phyloP scores from a whole-genome alignment of 768 basidiomycete genomes.

The Guyanaporus albipodus region DNA sequence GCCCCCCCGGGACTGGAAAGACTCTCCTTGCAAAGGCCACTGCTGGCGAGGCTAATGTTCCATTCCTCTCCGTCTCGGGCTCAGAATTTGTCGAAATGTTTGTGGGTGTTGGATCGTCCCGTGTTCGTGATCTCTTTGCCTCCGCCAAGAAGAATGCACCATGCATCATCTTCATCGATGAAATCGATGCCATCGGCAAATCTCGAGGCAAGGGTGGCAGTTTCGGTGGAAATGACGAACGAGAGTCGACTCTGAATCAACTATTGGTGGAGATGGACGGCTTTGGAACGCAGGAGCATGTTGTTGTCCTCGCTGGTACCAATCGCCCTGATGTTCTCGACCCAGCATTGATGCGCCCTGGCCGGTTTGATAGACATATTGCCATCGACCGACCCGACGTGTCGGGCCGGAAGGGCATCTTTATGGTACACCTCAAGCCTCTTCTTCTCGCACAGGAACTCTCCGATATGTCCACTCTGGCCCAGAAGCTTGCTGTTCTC shows the following conservation, averaged over 20 bases:
- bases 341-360: slow-evolving; percentile 91
- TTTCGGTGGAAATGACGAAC: slow-evolving; percentile 94
- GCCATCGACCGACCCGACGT: slow-evolving; percentile 94
- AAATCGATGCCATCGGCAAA: slow-evolving; percentile 99
- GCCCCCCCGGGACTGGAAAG: slow-evolving; percentile 97
- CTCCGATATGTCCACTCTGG: slow-evolving; percentile 50
- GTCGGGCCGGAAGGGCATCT: slow-evolving; percentile 89
- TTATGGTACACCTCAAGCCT: slow-evolving; percentile 85
- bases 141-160: slow-evolving; percentile 98
- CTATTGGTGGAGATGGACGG: slow-evolving; percentile 99
- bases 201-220: slow-evolving; percentile 73
- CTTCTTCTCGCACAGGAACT: slow-evolving; percentile 62
- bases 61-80: slow-evolving; percentile 97
- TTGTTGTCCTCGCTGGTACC: slow-evolving; percentile 95
- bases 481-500: slow-evolving; percentile 92
- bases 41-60: slow-evolving; percentile 95
- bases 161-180: slow-evolving; percentile 98
- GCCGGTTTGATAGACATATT: slow-evolving; percentile 96
- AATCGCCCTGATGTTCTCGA: slow-evolving; percentile 97
- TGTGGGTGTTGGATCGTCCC: slow-evolving; percentile 96
- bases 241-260: slow-evolving; percentile 96
- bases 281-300: slow-evolving; percentile 94
- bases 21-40: slow-evolving; percentile 97
- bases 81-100: slow-evolving; percentile 99
- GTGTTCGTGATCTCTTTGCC: slow-evolving; percentile 96